Conservation (phyloP, 371 early-diverging fungal genomes). For the Mortierella polycephala region DNA sequence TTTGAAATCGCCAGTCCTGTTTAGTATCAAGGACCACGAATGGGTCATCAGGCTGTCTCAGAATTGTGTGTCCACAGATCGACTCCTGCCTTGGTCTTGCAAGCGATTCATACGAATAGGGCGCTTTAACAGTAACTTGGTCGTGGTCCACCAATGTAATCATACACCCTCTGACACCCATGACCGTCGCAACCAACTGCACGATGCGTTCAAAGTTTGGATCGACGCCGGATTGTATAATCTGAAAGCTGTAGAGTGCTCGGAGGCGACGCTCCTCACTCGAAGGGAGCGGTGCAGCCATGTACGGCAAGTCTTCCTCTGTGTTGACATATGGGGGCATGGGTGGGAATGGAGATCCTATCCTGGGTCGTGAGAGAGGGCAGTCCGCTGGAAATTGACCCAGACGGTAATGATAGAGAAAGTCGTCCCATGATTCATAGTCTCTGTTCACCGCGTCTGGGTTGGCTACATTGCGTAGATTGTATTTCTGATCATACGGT, state of each 20-base stretch:
- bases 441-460: neutral
- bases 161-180: slow-evolving; percentile 40
- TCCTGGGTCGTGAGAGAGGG: slow-evolving; percentile 10
- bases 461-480: neutral
- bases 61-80: slow-evolving; percentile 52
- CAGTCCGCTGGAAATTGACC: slow-evolving; percentile 33
- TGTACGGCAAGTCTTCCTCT: slow-evolving; percentile 10
- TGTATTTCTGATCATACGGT: neutral
- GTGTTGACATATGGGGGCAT: slow-evolving; percentile 20
- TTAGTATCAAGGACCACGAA: slow-evolving; percentile 46
- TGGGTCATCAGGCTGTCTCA: slow-evolving; percentile 46
- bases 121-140: slow-evolving; percentile 41
- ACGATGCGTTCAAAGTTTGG: slow-evolving; percentile 58
- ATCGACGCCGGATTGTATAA: slow-evolving; percentile 52
- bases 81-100: slow-evolving; percentile 28
- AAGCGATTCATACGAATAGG: slow-evolving; percentile 1
- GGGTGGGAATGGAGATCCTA: slow-evolving; percentile 11
- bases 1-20: slow-evolving; percentile 53
- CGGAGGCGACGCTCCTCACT: slow-evolving; percentile 49
- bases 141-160: slow-evolving; percentile 52
- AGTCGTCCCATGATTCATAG: slow-evolving; percentile 45
- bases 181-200: slow-evolving; percentile 46
- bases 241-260: slow-evolving; percentile 54
- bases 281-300: slow-evolving; percentile 45
- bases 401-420: slow-evolving; percentile 32